Conservation (phyloP, 2,329 filamentous ascomycete genomes). For the Ceratocystis albifundus region DNA sequence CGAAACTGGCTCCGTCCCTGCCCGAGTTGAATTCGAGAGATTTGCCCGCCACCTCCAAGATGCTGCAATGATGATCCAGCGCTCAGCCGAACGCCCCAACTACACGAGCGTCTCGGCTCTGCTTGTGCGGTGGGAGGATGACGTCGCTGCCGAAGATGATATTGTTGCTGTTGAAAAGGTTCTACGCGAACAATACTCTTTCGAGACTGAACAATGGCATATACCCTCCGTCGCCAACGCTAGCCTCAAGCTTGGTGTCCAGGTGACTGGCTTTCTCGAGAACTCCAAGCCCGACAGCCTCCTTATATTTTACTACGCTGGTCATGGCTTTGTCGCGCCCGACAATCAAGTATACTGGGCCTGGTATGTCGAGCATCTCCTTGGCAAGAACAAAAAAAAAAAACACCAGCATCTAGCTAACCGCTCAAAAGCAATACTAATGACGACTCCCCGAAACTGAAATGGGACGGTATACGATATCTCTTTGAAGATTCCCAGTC, state of each 20-base stretch:
- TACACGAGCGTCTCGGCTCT: slow-evolving; percentile 51
- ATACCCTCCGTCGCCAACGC: slow-evolving; percentile 50
- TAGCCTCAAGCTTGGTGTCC: slow-evolving; percentile 49
- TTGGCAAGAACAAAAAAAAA: neutral
- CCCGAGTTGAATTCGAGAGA: slow-evolving; percentile 51
- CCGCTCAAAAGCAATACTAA: slow-evolving; percentile 39
- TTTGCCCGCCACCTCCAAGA: slow-evolving; percentile 57
- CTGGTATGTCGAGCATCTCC: slow-evolving; percentile 38
- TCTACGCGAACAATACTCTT: slow-evolving; percentile 50
- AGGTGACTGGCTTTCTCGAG: slow-evolving; percentile 49
- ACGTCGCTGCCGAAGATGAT: slow-evolving; percentile 43
- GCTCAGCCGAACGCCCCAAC: slow-evolving; percentile 47
- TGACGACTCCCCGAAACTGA: slow-evolving; percentile 49
- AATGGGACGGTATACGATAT: slow-evolving; percentile 52
- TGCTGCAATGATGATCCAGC: slow-evolving; percentile 55
- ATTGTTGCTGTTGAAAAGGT: slow-evolving; percentile 45
- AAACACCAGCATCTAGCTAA: slow-evolving; percentile 30
- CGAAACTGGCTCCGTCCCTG: slow-evolving; percentile 21
- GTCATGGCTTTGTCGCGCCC: slow-evolving; percentile 46
- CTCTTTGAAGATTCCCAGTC: slow-evolving; percentile 52
- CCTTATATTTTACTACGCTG: slow-evolving; percentile 53
- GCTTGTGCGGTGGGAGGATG: slow-evolving; percentile 52
- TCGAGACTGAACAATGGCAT: slow-evolving; percentile 47
- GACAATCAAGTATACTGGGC: slow-evolving; percentile 56
- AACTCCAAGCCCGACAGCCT: slow-evolving; percentile 47